Conservation (phyloP, 805 yeast genomes). For the Candida namnaoensis region DNA sequence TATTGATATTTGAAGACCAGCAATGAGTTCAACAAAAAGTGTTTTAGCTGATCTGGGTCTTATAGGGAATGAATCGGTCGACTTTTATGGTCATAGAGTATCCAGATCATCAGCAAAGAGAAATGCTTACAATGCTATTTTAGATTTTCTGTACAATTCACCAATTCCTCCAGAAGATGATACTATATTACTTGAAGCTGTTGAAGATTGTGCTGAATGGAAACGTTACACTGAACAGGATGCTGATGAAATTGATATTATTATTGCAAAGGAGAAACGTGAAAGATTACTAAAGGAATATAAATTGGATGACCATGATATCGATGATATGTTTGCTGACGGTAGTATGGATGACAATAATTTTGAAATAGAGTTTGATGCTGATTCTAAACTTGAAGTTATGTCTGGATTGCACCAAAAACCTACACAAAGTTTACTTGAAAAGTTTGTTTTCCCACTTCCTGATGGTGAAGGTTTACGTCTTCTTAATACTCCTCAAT, state of each 20-base stretch:
- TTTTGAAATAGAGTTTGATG: neutral
- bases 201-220: conserved; percentile 10
- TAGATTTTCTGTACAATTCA: conserved; percentile 5
- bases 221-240: conserved; percentile 12
- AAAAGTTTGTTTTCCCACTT: conserved; percentile 9
- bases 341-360: neutral
- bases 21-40: no score
- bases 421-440: conserved; percentile 1
- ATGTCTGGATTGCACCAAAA: conserved; percentile 13
- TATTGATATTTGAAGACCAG: no score
- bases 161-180: conserved; percentile 3
- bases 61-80: neutral
- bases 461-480: conserved; percentile 14
- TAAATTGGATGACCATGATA: neutral
- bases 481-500: conserved; percentile 3
- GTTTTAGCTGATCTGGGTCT: neutral
- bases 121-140: conserved; percentile 2
- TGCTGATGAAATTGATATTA: conserved; percentile 4
- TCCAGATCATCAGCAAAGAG: conserved; percentile 6
- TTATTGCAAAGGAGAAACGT: neutral
- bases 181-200: conserved; percentile 2
- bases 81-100: neutral
- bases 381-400: conserved; percentile 10
- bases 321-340: neutral
- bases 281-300: no score